Percentiles rank a stretch among this genome's conserved stretches.
phyloP scores from a whole-genome alignment of 2,329 filamentous ascomycete genomes.

The Alternaria angustiovoidea region DNA sequence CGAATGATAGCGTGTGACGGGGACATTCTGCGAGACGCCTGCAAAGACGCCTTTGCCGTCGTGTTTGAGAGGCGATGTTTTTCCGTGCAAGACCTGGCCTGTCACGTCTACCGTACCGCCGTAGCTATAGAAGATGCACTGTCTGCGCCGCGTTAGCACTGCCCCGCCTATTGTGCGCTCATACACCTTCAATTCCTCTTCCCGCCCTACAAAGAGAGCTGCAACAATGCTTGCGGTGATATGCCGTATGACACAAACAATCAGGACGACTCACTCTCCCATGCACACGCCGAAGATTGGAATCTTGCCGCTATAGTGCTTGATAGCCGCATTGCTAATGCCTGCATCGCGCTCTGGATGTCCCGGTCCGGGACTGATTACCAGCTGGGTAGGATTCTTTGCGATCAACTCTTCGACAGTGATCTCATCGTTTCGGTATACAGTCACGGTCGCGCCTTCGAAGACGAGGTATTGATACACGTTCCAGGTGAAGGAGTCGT shows the following conservation, averaged over 20 bases:
- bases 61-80: constrained; percentile 90
- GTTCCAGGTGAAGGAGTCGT: constrained; percentile 99
- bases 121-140: constrained; percentile 95
- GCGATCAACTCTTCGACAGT: constrained; percentile 82
- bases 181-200: not conserved
- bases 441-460: constrained; percentile 90
- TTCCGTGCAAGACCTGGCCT: constrained; percentile 95
- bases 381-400: constrained; percentile 88
- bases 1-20: constrained; percentile 95
- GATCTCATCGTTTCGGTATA: constrained; percentile 92
- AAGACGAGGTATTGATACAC: constrained; percentile 97
- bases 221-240: too few species aligned
- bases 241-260: too few species aligned
- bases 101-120: constrained; percentile 91
- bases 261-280: constrained; percentile 74
- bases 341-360: constrained; percentile 92
- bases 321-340: constrained; percentile 89
- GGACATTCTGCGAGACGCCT: constrained; percentile 78
- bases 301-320: constrained; percentile 91
- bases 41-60: constrained; percentile 92
- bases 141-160: constrained; percentile 57
- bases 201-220: too few species aligned
- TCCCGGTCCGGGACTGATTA: constrained; percentile 93
- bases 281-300: constrained; percentile 98
- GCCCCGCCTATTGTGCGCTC: not conserved